Base-by-base conservation (phyloP, 2,329 filamentous ascomycete genomes). In the Neoarthrinium moseri region DNA sequence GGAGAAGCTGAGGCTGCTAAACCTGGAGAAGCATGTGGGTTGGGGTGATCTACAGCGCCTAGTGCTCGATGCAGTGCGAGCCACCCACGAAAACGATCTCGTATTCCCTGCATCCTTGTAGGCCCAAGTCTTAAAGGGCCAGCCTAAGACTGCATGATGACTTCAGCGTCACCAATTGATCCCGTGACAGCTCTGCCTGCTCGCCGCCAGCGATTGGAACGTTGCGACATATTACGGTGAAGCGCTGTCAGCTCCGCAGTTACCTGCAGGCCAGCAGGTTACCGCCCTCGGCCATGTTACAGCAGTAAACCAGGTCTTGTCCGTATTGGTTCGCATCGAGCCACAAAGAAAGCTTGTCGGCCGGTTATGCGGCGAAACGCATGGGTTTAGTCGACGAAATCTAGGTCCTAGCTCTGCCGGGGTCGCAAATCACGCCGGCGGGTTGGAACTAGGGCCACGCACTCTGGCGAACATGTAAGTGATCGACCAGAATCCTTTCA, bases 401-500 rank as follows among this genome's bases (percentile, higher is more conserved):
- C 20, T 17, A 20, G 20, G 20, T 20, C 33, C 33, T 20, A 18
- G 20, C 22, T 35, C 33, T 35, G 12, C 22, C 13, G 26, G 29
- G 32, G 18, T 17, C 8, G 32, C 32, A 34, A 7, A 34, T 34
- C n/a, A 35, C 20, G n/a, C 35, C 26, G 17, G 20, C 17, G 35
- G 35, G 35, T 23, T 13, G 17, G 20, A 24, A 23, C 22, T 17
- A 20, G 26, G 35, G 21, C 21, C 35, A 29, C 37, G 37, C 24
- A 40, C 30, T 23, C 23, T 26, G 35, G 20, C 23, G 21, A 38
- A 26, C 21, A n/a, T 22, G 24, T 40, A 23, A 40, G 37, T 26
- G 37, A 40, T 40, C n/a, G n/a, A n/a, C n/a, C n/a, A n/a, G n/a
- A n/a, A n/a, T n/a, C 37, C 15, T 40, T 40, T 18, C 37, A 29